phyloP scores from a whole-genome alignment of 2,329 filamentous ascomycete genomes.

The Bretziella fagacearum region DNA sequence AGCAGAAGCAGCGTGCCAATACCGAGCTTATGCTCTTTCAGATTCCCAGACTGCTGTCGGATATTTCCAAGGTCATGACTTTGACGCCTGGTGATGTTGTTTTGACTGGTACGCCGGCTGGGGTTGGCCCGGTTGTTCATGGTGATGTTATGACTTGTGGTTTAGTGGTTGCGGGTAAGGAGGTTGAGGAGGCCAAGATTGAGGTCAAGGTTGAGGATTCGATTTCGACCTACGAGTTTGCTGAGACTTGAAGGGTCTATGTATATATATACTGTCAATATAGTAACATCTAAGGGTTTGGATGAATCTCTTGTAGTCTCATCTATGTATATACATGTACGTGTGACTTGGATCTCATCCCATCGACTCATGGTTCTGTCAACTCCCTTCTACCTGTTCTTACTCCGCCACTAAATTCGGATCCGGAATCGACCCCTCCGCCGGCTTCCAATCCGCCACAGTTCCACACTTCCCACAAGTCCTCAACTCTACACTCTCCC shows the following conservation, averaged over 20 bases:
- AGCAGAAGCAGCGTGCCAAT: conserved; percentile 64
- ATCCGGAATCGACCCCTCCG: conserved; percentile 39
- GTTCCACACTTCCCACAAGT: conserved; percentile 62
- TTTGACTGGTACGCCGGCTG: conserved; percentile 92
- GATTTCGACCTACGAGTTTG: conserved; percentile 58
- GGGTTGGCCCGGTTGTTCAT: conserved; percentile 68
- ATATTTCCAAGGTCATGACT: conserved; percentile 91
- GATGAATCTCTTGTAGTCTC: too few relatives aligned
- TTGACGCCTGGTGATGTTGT: conserved; percentile 84
- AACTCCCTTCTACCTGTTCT: conserved; percentile 3
- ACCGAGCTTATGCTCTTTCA: conserved; percentile 90
- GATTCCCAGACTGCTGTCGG: conserved; percentile 71
- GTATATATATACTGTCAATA: not conserved
- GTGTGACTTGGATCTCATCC: not conserved
- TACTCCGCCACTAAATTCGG: conserved; percentile 36
- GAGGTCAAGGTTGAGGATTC: conserved; percentile 72
- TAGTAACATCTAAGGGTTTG: too few relatives aligned
- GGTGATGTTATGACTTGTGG: conserved; percentile 81
- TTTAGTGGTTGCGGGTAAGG: conserved; percentile 60
- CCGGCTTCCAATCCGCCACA: conserved; percentile 55
- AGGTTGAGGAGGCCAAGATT: conserved; percentile 69
- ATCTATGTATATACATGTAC: conserved; percentile 3
- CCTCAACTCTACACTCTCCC: conserved; percentile 45
- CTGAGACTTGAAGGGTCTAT: conserved; percentile 39
- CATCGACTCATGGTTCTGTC: too few relatives aligned